Base-by-base conservation (phyloP, 768 basidiomycete genomes). In the Fomitopsis serialis region DNA sequence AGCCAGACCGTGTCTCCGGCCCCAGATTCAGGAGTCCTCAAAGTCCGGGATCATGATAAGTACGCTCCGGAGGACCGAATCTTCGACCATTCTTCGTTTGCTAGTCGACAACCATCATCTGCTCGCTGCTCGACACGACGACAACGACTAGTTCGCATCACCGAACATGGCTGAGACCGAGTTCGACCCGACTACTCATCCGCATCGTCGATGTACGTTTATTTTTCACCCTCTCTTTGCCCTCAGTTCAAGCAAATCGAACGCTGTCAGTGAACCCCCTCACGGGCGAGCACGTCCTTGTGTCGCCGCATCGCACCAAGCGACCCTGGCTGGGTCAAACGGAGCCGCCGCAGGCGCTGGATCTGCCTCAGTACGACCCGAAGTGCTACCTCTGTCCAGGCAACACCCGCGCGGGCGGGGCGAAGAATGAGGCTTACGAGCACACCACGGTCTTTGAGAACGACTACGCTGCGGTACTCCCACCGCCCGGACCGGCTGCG, bases 321-420 rank as follows among this genome's bases (percentile, higher is more conserved):
- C 82, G 94, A 19, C 94, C 94, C 13, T 97, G 94, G 94, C 77
- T 85, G 37, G 93, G 93, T 27, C 91, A 95, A 65, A 81, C 82
- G 1, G 93, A 96, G 57, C 67, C 82, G 1, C 76, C 85, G 0
- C 77, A 84, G 53, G 45, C 74, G 1, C 62, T 70, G 7, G 64
- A 71, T 34, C 74, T 88, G 4, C 86, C 85, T 0, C 57, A 75
- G 42, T 80, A 91, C 60, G 91, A 93, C 61, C 78, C 79, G 4
- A 68, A 71, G 36, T 95, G 93, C 63, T 94, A 91, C 67, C 81
- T 97, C 44, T 97, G 94, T 62, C 92, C 94, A 0, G 85, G 92
- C 15, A 94, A 95, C 64, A 55, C 72, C 22, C 81, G 93, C 19
- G 81, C 85, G 0, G 82, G 82, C n/a, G 92, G 89, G 0, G 68